Conservation (phyloP, 768 basidiomycete genomes). For the Dendrothele bispora region DNA sequence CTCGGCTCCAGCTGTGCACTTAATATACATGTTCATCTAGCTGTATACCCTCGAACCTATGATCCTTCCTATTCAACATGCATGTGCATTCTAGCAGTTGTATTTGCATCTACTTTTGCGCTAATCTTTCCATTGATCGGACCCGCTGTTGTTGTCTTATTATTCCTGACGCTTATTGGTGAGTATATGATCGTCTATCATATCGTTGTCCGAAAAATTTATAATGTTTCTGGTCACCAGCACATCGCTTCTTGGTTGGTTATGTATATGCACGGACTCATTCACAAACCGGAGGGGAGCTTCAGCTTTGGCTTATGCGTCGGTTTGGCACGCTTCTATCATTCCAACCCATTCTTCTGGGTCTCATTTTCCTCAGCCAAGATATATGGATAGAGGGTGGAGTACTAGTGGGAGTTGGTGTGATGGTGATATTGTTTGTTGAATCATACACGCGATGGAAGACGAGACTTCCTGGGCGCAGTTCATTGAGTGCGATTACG, state of each 20-base stretch:
- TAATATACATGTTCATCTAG: slow-evolving; percentile 26
- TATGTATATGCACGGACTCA: slow-evolving; percentile 75
- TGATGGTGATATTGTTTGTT: slow-evolving; percentile 54
- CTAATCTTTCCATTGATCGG: slow-evolving; percentile 77
- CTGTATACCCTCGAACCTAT: slow-evolving; percentile 71
- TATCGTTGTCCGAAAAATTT: background rate
- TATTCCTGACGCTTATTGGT: slow-evolving; percentile 70
- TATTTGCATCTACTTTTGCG: slow-evolving; percentile 72
- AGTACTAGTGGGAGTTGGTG: slow-evolving; percentile 55
- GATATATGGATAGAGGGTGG: slow-evolving; percentile 73
- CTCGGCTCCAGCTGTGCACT: slow-evolving; percentile 3
- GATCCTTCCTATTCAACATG: slow-evolving; percentile 68
- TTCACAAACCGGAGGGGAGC: slow-evolving; percentile 72
- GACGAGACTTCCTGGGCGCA: slow-evolving; percentile 45
- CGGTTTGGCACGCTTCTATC: slow-evolving; percentile 70
- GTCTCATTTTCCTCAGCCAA: slow-evolving; percentile 70
- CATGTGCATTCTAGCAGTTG: slow-evolving; percentile 64
- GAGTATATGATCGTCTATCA: slow-evolving; percentile 19
- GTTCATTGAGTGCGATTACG: slow-evolving; percentile 55
- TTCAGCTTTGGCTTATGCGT: slow-evolving; percentile 75
- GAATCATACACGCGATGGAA: slow-evolving; percentile 58
- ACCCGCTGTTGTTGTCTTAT: slow-evolving; percentile 64
- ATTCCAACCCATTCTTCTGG: slow-evolving; percentile 74
- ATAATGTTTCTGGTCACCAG: slow-evolving; percentile 30
- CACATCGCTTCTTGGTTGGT: slow-evolving; percentile 78